Conservation (phyloP, 2,329 filamentous ascomycete species). For the Thermothelomyces thermophilus region DNA sequence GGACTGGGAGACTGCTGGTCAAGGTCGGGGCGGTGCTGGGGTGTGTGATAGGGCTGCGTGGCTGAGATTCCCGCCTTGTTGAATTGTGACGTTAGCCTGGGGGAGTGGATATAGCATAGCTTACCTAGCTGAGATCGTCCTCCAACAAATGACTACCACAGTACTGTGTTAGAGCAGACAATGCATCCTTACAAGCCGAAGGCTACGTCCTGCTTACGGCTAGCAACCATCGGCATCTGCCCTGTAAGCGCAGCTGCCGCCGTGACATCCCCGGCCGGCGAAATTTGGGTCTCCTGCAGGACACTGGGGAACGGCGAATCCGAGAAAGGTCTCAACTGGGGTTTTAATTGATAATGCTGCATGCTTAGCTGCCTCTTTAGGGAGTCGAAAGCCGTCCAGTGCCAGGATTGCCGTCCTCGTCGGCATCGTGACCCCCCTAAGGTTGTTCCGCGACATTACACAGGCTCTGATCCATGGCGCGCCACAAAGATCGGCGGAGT, state of each 20-base stretch:
- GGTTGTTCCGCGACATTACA: background rate
- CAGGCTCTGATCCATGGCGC: background rate
- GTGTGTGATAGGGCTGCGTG: constrained; percentile 12
- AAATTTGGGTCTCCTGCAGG: background rate
- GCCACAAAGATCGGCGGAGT: constrained; percentile 5
- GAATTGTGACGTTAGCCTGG: background rate
- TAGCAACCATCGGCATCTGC: background rate
- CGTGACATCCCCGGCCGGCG: background rate
- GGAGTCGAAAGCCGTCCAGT: background rate
- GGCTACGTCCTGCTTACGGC: too few species aligned
- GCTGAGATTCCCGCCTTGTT: background rate
- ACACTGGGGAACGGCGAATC: background rate
- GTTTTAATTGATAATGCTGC: background rate
- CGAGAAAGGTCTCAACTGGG: background rate
- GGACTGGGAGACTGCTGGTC: constrained; percentile 9
- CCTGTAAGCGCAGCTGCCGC: background rate
- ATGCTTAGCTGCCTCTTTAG: constrained; percentile 3
- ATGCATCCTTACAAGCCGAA: too few species aligned
- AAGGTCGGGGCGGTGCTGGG: constrained; percentile 14
- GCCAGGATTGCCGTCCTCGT: background rate
- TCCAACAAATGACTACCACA: too few species aligned
- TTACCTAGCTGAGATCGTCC: background rate
- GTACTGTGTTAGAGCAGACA: too few species aligned
- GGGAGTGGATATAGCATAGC: constrained; percentile 3
- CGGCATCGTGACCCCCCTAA: constrained; percentile 1